Base-by-base conservation (phyloP, 805 yeast genomes). In the Zygosaccharomyces gambellarensis region DNA sequence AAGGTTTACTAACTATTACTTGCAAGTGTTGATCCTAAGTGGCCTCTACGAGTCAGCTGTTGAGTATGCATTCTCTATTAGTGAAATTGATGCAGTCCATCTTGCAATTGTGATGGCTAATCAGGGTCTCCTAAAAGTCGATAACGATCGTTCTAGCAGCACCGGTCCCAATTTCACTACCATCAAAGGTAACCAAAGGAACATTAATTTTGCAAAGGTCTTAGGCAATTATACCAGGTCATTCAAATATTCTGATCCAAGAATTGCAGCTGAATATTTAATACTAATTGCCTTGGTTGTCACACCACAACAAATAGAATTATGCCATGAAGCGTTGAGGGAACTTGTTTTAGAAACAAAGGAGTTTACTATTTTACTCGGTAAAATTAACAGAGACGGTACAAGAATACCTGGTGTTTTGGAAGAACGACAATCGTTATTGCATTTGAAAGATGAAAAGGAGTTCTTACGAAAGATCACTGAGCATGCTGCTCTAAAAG, bases 181-280 rank as follows among this genome's bases (percentile, higher is more conserved):
- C 1, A 54, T 68, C 22, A 69, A 67, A 12, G 61, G 63, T 22
- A 67, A 70, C 5, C 65, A 67, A 32, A 70, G 73, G 21, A 65
- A 58, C 51, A 64, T 75, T 47, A 64, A 75, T 55, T 67, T 83
- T 64, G 82, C 86, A 17, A 75, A 87, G 49, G 65, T 89, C 46
- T 59, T 94, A 43, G 95, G 95, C 0, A 80, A 83, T 19, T 92
- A 88, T 68, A 86, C 94, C 9, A 78, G 90, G 53, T 80, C 83
- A 14, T 92, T 94, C 74, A 83, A 90, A 59, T 79, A 80, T 50
- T 80, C 92, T 36, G 95, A 90, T 69, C 95, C 98, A 22, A 80
- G 83, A 59, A 87, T 85, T 49, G 97, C 97, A 0, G 86, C 87
- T n/a, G 96, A 92, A 64, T 94, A 94, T 62, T 69, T 92, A 46